Base-by-base conservation (phyloP, 768 basidiomycete species). In the Candolleomyces aberdarensis region DNA sequence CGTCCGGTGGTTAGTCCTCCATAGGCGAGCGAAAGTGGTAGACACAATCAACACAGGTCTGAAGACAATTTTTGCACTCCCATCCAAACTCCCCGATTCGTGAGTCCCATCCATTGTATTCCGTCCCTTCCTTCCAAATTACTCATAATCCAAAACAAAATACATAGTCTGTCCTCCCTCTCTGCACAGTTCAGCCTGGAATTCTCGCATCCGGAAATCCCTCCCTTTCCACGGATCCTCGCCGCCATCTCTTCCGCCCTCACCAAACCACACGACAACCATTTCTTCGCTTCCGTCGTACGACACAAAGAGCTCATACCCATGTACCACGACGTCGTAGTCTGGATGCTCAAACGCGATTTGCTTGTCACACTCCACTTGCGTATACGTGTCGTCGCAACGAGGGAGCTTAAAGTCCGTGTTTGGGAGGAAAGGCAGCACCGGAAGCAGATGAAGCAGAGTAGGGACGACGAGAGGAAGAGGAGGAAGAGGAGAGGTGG, bases 1-100 rank as follows among this genome's bases (percentile, higher is more conserved):
- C n/a, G 96, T 96, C 9, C 85, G 93, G 17, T 94, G 94, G 84
- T 80, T 99, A 32, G 91, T 98, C 32, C 87, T 92, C 61, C 94
- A 95, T 73, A 83, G 92, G 57, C 84, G 92, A 67, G 96, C 94
- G 5, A 93, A 93, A 66, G 78, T 98, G 29, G 88, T 97, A 47
- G 95, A 98, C 63, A 83, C 87, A 17, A 85, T 98, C 36, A 91
- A 94, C 67, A 76, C 74, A 3, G 84, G 87, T 49, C 72, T 98
- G 48, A 89, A 91, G 72, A 95, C 92, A 0, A 83, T 93, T 0
- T 97, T 95, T 67, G 81, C 86, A 4, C 78, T 96, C 46, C 83
- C 92, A 15, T 80, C 85, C 3, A 84, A 80, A 65, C 84, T 91
- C 63, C 76, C 84, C 53, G 61, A 75, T 36, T 77, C 87, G 86